A percentile compares a stretch with the other conserved stretches of the same genome.
These are phyloP conservation scores for Ampelomyces quisqualis DNA, from an alignment of 2,329 filamentous ascomycete genomes.

Conservation along the genomic window DNA sequence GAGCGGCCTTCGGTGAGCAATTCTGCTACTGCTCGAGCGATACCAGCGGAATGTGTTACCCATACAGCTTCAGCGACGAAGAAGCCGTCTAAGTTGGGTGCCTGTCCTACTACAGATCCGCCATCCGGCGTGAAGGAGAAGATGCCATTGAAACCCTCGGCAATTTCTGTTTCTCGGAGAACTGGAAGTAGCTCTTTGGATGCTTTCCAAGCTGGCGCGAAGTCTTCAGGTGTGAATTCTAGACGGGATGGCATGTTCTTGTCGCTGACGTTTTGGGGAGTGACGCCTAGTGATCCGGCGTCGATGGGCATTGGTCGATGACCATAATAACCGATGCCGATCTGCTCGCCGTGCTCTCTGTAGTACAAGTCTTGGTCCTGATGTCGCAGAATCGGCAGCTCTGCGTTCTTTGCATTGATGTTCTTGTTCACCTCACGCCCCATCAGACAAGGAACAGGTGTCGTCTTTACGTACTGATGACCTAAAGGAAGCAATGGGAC, in stretches of 20 bases:
- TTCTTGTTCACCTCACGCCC: slow-evolving; percentile 44
- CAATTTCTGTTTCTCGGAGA: slow-evolving; percentile 54
- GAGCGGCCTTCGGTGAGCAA: slow-evolving; percentile 59
- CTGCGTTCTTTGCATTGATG: slow-evolving; percentile 53
- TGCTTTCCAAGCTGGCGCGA: slow-evolving; percentile 61
- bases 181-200: slow-evolving; percentile 57
- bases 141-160: slow-evolving; percentile 64
- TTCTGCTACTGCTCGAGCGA: slow-evolving; percentile 62
- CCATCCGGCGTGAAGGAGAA: slow-evolving; percentile 68
- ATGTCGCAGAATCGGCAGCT: slow-evolving; percentile 60
- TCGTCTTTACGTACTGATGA: slow-evolving; percentile 66
- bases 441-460: slow-evolving; percentile 50
- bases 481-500: slow-evolving; percentile 62
- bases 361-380: slow-evolving; percentile 67
- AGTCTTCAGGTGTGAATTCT: slow-evolving; percentile 61
- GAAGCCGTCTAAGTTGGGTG: slow-evolving; percentile 61
- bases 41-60: slow-evolving; percentile 66
- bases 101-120: slow-evolving; percentile 59
- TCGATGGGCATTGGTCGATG: slow-evolving; percentile 63
- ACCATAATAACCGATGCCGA: slow-evolving; percentile 65
- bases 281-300: slow-evolving; percentile 56
- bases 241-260: slow-evolving; percentile 65
- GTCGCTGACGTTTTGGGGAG: slow-evolving; percentile 57
- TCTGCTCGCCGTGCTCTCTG: slow-evolving; percentile 63
- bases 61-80: slow-evolving; percentile 66